Percentiles rank a stretch among this genome's conserved stretches.
phyloP scores from a whole-genome alignment of 352 stramenopile genomes.

The Phytophthora pinifolia region DNA sequence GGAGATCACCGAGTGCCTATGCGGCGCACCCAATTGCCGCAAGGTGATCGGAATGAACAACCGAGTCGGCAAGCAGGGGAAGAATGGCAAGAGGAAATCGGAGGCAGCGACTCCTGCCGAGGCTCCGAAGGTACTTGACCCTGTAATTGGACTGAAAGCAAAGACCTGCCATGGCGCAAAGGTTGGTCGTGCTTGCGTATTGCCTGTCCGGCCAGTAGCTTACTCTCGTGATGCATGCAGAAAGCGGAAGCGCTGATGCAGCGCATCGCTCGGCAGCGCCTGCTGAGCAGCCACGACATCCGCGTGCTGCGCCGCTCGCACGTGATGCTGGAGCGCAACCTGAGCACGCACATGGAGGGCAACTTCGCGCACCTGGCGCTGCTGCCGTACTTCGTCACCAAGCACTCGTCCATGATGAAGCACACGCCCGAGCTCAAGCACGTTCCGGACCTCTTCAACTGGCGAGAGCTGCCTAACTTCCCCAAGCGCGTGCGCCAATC shows the following conservation, averaged over 20 bases:
- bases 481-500: conserved; percentile 26
- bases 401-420: conserved; percentile 30
- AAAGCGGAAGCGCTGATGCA: conserved; percentile 61
- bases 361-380: conserved; percentile 62
- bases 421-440: conserved; percentile 36
- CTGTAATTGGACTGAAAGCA: conserved; percentile 43
- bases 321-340: conserved; percentile 63
- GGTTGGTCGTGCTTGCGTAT: conserved; percentile 19
- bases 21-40: conserved; percentile 59
- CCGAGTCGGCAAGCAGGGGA: conserved; percentile 33
- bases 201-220: not conserved
- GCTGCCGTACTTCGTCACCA: conserved; percentile 56
- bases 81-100: conserved; percentile 21
- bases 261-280: conserved; percentile 51
- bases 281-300: conserved; percentile 53
- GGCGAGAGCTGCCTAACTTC: conserved; percentile 49
- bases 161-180: conserved; percentile 39
- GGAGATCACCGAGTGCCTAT: conserved; percentile 77
- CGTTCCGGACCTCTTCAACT: conserved; percentile 50
- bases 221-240: conserved; percentile 19
- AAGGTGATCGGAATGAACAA: conserved; percentile 79
- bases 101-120: conserved; percentile 2
- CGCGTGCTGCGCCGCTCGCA: conserved; percentile 48
- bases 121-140: conserved; percentile 40
- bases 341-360: conserved; percentile 48